phyloP scores from a whole-genome alignment of 1,284 basidiomycete species.

The Fereydounia khargensis region DNA sequence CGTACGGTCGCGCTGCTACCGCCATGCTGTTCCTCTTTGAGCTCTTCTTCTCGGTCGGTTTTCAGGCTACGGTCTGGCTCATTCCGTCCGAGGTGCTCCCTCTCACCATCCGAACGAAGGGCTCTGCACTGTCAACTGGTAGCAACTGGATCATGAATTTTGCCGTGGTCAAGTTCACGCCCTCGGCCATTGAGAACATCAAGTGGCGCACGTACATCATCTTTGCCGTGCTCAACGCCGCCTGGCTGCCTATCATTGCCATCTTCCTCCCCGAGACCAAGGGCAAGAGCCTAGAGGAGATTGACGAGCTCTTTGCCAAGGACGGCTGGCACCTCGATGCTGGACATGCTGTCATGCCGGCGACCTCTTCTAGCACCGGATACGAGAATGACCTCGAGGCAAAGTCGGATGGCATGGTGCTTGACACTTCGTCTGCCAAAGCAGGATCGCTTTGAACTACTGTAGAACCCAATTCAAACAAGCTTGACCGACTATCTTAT shows the following conservation, averaged over 20 bases:
- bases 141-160: conserved; percentile 59
- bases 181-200: conserved; percentile 63
- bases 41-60: conserved; percentile 32
- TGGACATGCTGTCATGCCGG: too few relatives aligned
- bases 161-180: conserved; percentile 43
- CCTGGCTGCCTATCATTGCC: conserved; percentile 12
- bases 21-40: conserved; percentile 36
- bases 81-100: conserved; percentile 42
- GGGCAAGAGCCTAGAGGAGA: conserved; percentile 38
- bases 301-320: conserved; percentile 40
- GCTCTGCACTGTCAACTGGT: too few relatives aligned
- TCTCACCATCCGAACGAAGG: too few relatives aligned
- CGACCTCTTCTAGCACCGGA: too few relatives aligned
- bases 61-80: conserved; percentile 44
- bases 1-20: too few relatives aligned
- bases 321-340: conserved; percentile 29
- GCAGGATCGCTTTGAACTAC: too few relatives aligned
- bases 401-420: too few relatives aligned
- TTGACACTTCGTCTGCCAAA: too few relatives aligned
- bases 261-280: conserved; percentile 39
- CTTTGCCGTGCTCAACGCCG: too few relatives aligned
- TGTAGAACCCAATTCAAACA: too few relatives aligned
- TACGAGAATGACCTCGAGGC: too few relatives aligned
- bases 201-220: conserved; percentile 42
- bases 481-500: too few relatives aligned